phyloP scores from a whole-genome alignment of 257 asterid species.

The Nemophila menziesii region DNA sequence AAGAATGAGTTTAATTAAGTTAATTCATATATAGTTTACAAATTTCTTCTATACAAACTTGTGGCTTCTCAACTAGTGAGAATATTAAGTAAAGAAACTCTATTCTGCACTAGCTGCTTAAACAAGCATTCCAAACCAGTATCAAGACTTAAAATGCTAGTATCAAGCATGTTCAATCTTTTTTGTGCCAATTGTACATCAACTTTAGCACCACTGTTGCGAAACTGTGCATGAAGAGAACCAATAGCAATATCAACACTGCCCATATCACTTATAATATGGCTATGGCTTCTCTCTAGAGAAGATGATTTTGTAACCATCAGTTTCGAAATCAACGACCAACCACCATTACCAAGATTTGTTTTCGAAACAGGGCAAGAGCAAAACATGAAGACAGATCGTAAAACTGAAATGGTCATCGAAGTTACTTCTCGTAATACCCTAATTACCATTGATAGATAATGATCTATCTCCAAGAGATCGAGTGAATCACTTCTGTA shows the following conservation, averaged over 20 bases:
- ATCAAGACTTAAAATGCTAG: conserved; percentile 16
- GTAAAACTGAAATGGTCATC: conserved; percentile 21
- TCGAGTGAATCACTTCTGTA: conserved; percentile 10
- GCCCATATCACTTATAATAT: conserved; percentile 21
- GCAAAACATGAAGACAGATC: conserved; percentile 29
- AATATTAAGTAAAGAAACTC: conserved; percentile 30
- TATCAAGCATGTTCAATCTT: conserved; percentile 24
- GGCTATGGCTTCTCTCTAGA: background rate
- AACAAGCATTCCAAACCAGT: conserved; percentile 24
- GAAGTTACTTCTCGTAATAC: conserved; percentile 25
- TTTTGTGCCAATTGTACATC: conserved; percentile 23
- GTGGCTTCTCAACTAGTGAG: background rate
- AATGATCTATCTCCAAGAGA: conserved; percentile 9
- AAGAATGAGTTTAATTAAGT: too few relatives aligned
- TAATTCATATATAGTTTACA: too few relatives aligned
- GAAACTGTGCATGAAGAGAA: conserved; percentile 17
- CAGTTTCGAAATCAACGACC: conserved; percentile 26
- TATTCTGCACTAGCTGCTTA: conserved; percentile 17
- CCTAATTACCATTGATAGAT: conserved; percentile 8
- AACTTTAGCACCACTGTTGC: conserved; percentile 17
- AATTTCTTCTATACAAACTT: too few relatives aligned
- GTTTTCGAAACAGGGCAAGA: conserved; percentile 30
- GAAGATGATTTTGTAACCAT: conserved; percentile 20
- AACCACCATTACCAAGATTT: conserved; percentile 17
- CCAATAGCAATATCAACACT: conserved; percentile 30